These are phyloP conservation scores for Triticum aestivum DNA, from an alignment of 176 grass and related monocot species.

Conservation along the genomic window DNA sequence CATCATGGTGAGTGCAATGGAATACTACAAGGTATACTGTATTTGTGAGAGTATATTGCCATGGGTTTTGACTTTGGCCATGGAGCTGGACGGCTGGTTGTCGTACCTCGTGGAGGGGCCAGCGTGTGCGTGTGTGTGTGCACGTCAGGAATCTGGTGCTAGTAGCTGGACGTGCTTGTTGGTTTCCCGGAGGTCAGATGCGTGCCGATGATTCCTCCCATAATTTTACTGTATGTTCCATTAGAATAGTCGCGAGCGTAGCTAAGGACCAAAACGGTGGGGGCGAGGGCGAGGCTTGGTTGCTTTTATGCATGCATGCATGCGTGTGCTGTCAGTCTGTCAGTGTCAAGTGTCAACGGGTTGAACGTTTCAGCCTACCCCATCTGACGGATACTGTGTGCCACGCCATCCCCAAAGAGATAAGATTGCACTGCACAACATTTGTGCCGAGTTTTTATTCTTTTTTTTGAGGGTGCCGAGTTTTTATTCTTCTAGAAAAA, in stretches of 20 bases:
- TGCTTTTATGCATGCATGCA: not conserved
- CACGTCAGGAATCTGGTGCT: conserved; percentile 25
- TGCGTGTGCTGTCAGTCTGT: not conserved
- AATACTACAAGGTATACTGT: not conserved
- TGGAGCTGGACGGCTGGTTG: not conserved
- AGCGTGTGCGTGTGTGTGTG: too few relatives aligned
- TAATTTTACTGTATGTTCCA: not conserved
- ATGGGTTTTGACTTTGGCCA: conserved; percentile 36
- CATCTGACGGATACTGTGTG: not conserved
- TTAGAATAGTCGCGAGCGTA: conserved; percentile 9
- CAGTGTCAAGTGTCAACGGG: conserved; percentile 18
- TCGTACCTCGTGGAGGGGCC: not conserved
- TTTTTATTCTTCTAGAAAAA: too few relatives aligned
- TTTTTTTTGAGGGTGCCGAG: too few relatives aligned
- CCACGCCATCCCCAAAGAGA: too few relatives aligned
- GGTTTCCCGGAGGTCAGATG: conserved; percentile 45
- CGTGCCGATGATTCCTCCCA: conserved; percentile 28
- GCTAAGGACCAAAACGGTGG: not conserved
- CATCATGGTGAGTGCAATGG: conserved; percentile 20
- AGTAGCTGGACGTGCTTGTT: conserved; percentile 30
- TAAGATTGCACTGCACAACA: too few relatives aligned
- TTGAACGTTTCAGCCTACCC: conserved; percentile 18
- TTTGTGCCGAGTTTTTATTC: too few relatives aligned
- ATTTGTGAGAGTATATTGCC: not conserved
- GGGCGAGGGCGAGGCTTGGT: not conserved